Evolutionary conservation across 192 early-diverging fungal genomes (phyloP).

Genomic region (Kappamyces sp.): DNA sequence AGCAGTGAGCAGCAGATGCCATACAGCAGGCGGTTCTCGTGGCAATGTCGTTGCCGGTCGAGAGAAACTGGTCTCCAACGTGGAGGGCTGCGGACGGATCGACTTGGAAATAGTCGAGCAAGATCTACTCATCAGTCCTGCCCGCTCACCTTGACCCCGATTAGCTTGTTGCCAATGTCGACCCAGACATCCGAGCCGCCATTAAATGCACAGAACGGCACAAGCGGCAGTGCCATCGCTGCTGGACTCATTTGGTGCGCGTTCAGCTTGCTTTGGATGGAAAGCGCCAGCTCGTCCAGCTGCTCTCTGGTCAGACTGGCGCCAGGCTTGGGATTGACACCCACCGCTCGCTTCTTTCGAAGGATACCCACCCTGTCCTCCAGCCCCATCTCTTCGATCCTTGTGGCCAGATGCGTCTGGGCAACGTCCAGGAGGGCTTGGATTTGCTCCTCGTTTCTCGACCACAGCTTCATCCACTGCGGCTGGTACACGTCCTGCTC

Average conservation of each 20-base stretch:
- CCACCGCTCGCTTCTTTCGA: slow-evolving; percentile 76
- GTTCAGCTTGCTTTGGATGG: slow-evolving; percentile 32
- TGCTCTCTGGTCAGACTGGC: slow-evolving; percentile 24
- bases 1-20: too few relatives aligned
- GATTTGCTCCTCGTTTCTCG: slow-evolving; percentile 25
- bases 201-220: slow-evolving; percentile 93
- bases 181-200: slow-evolving; percentile 89
- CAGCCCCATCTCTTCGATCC: slow-evolving; percentile 61
- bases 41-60: slow-evolving; percentile 85
- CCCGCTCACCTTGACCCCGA: slow-evolving; percentile 59
- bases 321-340: slow-evolving; percentile 17
- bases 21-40: slow-evolving; percentile 68
- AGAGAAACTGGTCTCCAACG: slow-evolving; percentile 87
- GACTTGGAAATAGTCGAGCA: slow-evolving; percentile 62
- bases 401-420: slow-evolving; percentile 55
- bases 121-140: slow-evolving; percentile 27
- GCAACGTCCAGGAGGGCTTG: slow-evolving; percentile 67
- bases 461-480: slow-evolving; percentile 20
- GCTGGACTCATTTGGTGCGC: not conserved
- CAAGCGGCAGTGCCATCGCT: slow-evolving; percentile 20
- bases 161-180: slow-evolving; percentile 91
- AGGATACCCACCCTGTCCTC: slow-evolving; percentile 49
- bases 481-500: slow-evolving; percentile 42
- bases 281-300: slow-evolving; percentile 80
- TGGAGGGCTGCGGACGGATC: slow-evolving; percentile 64